Conservation (phyloP, 2,329 filamentous ascomycete species). For the Alternaria dauci region DNA sequence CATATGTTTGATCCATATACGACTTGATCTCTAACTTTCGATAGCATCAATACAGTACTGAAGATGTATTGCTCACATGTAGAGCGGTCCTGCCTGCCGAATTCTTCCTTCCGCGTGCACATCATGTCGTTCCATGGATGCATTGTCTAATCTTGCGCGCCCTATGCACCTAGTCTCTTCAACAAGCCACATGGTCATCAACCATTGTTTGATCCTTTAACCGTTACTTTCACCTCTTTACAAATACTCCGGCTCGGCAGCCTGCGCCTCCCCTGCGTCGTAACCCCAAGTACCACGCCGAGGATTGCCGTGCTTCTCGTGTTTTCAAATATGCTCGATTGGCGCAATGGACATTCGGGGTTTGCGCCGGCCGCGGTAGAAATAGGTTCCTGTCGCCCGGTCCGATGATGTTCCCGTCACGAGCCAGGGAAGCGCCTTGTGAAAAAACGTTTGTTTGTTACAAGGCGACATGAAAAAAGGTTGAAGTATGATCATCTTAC, state of each 20-base stretch:
- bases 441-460: not conserved
- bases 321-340: not conserved
- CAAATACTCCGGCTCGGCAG: not conserved
- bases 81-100: not conserved
- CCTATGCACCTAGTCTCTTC: not conserved
- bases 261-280: constrained; percentile 5
- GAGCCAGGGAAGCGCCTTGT: not conserved
- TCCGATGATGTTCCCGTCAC: not conserved
- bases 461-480: not conserved
- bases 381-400: not conserved
- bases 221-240: not conserved
- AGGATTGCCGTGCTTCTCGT: not conserved
- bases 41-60: not conserved
- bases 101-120: not conserved
- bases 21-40: not conserved
- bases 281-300: not conserved
- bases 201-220: not conserved
- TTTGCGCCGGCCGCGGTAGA: not conserved
- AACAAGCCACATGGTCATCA: not conserved
- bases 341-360: not conserved
- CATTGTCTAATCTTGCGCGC: not conserved
- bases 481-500: not conserved
- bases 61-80: not conserved
- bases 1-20: not conserved
- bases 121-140: not conserved